Base-by-base conservation (phyloP, 108 stramenopile species). In the Nitzschia palea region DNA sequence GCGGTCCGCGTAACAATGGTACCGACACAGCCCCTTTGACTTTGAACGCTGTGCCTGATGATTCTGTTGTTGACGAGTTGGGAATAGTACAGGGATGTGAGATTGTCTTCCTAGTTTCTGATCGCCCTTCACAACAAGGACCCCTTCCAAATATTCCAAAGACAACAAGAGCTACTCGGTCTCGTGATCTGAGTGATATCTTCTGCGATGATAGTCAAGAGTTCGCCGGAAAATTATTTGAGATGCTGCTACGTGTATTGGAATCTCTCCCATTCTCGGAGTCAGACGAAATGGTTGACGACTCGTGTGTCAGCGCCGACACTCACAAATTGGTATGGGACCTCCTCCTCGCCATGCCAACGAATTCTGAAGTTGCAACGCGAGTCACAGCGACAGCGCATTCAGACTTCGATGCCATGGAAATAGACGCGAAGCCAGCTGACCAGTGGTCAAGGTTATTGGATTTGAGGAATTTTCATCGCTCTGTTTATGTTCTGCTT, bases 401-500 rank as follows among this genome's bases (percentile, higher is more conserved):
- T 18, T 17, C 27, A 36, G 48, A 61, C 29, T 57, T 53, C 10
- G 82, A 88, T 73, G 83, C 86, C 42, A 88, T 95, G 84, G 77
- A 73, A 8, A 69, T 87, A n/a, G 88, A 87, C 64, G 74, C 81
- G 20, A 57, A 50, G 26, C 47, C 47, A 53, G 20, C 72, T 37
- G 80, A 76, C 4, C 57, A 55, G 40, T 95, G 95, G 95, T 78
- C 85, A 8, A 74, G 78, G 29, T 65, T 95, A 6, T 57, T 95
- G 27, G 86, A 93, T 59, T 48, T 79, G 62, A 59, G 66, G 15
- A 80, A 67, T 48, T 93, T 89, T 56, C 84, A 91, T 62, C 84
- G 85, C 33, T 90, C 93, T 26, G 90, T 97, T 15, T 98, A 98
- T 64, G 91, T 89, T 8, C 80, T 98, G 71, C 88, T 97, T 74